phyloP scores from a whole-genome alignment of 2,329 filamentous ascomycete species.

The Aureobasidium subglaciale region DNA sequence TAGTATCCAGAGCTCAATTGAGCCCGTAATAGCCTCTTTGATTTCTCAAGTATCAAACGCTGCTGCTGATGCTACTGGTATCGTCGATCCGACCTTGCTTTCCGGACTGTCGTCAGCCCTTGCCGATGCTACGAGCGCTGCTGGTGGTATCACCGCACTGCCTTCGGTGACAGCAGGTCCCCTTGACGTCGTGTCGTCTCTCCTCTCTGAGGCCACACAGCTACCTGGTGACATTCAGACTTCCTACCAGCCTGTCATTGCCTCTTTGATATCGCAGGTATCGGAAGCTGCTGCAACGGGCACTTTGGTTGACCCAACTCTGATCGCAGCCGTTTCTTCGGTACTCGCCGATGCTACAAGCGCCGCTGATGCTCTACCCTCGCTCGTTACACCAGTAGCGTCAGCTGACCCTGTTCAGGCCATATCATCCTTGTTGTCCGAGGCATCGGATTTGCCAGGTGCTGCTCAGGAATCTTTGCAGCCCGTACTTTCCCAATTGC shows the following conservation, averaged over 20 bases:
- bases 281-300: background rate
- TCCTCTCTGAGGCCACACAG: background rate
- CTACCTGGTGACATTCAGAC: constrained; percentile 1
- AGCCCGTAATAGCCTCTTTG: background rate
- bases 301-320: background rate
- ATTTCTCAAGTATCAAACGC: background rate
- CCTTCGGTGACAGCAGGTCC: background rate
- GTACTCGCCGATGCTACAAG: background rate
- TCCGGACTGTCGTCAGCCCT: background rate
- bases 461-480: background rate
- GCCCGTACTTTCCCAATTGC: background rate
- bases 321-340: background rate
- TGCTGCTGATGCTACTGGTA: background rate
- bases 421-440: background rate
- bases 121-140: background rate
- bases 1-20: background rate
- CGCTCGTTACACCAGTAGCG: background rate
- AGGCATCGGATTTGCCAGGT: background rate
- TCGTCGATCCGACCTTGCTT: background rate
- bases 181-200: background rate
- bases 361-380: background rate
- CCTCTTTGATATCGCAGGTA: background rate
- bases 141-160: background rate
- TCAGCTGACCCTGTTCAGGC: background rate
- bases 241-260: background rate